phyloP scores from a whole-genome alignment of 1,139 yeast genomes.

The Candida mesenterica region DNA sequence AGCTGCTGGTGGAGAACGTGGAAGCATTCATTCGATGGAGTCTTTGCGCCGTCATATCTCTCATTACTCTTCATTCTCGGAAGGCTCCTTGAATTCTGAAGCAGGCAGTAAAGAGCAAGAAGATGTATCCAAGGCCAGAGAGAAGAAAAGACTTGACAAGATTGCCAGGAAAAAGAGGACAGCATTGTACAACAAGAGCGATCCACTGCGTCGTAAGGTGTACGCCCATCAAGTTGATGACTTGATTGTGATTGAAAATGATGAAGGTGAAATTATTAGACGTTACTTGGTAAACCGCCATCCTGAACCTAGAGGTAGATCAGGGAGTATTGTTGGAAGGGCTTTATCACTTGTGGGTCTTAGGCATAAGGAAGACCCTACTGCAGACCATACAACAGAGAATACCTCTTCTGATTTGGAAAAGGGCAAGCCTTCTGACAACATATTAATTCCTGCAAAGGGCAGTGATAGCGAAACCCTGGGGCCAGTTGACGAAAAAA shows the following conservation, averaged over 20 bases:
- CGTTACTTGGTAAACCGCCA: slow-evolving; percentile 73
- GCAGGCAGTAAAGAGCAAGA: slow-evolving; percentile 5
- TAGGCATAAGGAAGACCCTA: slow-evolving; percentile 21
- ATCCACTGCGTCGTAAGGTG: slow-evolving; percentile 34
- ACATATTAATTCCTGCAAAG: slow-evolving; percentile 17
- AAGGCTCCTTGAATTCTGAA: slow-evolving; percentile 17
- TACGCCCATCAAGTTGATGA: slow-evolving; percentile 58
- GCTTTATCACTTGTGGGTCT: slow-evolving; percentile 56
- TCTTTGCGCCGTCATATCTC: slow-evolving; percentile 40
- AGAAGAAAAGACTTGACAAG: slow-evolving; percentile 11
- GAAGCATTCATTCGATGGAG: slow-evolving; percentile 41
- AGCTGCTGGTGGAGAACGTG: slow-evolving; percentile 7
- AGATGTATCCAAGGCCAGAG: slow-evolving; percentile 9
- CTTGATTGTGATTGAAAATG: slow-evolving; percentile 79
- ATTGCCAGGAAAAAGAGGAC: slow-evolving; percentile 17
- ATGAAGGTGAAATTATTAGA: slow-evolving; percentile 87
- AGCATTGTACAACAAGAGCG: slow-evolving; percentile 31
- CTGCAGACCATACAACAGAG: background rate
- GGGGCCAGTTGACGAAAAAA: slow-evolving; percentile 18
- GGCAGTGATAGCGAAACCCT: slow-evolving; percentile 23
- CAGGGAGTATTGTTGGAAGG: slow-evolving; percentile 36
- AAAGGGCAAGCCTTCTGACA: slow-evolving; percentile 6
- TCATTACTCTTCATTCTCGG: slow-evolving; percentile 25
- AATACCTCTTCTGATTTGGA: slow-evolving; percentile 6
- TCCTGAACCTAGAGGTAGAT: slow-evolving; percentile 23